Percentiles rank a stretch among this genome's conserved stretches.
phyloP scores from a whole-genome alignment of 768 basidiomycete genomes.

The Pleurotus eryngii region DNA sequence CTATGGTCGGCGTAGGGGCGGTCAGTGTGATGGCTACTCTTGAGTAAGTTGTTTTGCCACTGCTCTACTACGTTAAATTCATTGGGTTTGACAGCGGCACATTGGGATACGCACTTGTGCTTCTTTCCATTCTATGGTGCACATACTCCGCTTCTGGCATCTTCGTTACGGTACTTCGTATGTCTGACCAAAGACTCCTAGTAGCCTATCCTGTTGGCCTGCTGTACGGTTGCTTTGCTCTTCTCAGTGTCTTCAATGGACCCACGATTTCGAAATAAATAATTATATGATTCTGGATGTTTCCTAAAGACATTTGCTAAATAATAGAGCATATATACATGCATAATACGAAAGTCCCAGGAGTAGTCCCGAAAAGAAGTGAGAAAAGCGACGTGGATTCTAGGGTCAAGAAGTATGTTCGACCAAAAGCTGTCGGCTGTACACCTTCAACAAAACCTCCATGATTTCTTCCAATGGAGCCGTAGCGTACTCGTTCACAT shows the following conservation, averaged over 20 bases:
- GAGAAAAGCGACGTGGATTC: no score
- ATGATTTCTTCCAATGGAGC: conserved; percentile 80
- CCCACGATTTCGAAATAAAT: conserved; percentile 1
- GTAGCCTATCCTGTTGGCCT: conserved; percentile 96
- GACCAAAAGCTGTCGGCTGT: conserved; percentile 66
- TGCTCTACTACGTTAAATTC: conserved; percentile 8
- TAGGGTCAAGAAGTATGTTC: conserved; percentile 14
- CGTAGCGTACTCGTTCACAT: conserved; percentile 86
- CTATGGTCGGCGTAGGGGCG: conserved; percentile 92
- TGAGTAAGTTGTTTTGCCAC: conserved; percentile 57
- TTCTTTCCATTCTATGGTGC: conserved; percentile 90
- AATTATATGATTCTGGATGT: neutral
- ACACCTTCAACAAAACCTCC: conserved; percentile 72
- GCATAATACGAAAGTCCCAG: neutral
- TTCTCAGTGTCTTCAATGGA: conserved; percentile 81
- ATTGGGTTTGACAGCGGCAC: conserved; percentile 52
- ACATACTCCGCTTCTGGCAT: conserved; percentile 95
- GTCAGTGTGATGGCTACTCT: conserved; percentile 84
- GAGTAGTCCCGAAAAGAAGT: no score
- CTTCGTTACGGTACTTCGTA: conserved; percentile 90
- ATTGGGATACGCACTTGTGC: conserved; percentile 81
- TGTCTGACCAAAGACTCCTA: conserved; percentile 92
- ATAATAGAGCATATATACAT: conserved; percentile 2
- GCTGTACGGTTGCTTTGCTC: conserved; percentile 90
- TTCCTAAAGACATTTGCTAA: neutral